These are phyloP conservation scores for Cercospora janseana DNA, from an alignment of 2,329 filamentous ascomycete species.

Conservation along the genomic window DNA sequence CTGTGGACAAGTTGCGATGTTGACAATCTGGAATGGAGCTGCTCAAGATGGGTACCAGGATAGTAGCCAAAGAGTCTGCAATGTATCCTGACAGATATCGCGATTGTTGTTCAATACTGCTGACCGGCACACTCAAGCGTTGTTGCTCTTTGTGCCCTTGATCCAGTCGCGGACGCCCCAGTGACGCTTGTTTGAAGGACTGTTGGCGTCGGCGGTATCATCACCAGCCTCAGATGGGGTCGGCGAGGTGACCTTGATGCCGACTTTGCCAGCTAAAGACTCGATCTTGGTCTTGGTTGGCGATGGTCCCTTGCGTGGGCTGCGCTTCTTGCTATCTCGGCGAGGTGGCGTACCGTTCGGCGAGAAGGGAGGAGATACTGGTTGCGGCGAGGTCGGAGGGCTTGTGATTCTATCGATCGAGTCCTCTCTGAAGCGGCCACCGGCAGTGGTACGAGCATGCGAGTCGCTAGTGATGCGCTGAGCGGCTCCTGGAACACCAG, in stretches of 20 bases:
- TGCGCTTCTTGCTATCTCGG: constrained; percentile 16
- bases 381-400: constrained; percentile 24
- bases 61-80: constrained; percentile 12
- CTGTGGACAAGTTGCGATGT: background rate
- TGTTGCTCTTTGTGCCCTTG: constrained; percentile 23
- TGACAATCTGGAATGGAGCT: background rate
- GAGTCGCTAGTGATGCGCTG: constrained; percentile 19
- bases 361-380: constrained; percentile 26
- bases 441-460: constrained; percentile 9
- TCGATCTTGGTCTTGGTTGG: constrained; percentile 50
- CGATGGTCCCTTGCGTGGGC: constrained; percentile 35
- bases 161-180: constrained; percentile 37
- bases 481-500: constrained; percentile 15
- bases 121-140: background rate
- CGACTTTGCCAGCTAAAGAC: constrained; percentile 48
- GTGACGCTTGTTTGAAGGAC: constrained; percentile 33
- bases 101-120: background rate
- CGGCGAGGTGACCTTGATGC: constrained; percentile 36
- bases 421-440: constrained; percentile 30
- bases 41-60: constrained; percentile 2
- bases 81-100: constrained; percentile 14
- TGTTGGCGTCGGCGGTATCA: constrained; percentile 16
- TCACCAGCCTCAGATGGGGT: constrained; percentile 20
- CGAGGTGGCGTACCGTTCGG: constrained; percentile 23
- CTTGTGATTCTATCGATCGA: constrained; percentile 31